These are phyloP conservation scores for Gynandropsis gynandra DNA, from an alignment of 345 rosid species.

Conservation along the genomic window DNA sequence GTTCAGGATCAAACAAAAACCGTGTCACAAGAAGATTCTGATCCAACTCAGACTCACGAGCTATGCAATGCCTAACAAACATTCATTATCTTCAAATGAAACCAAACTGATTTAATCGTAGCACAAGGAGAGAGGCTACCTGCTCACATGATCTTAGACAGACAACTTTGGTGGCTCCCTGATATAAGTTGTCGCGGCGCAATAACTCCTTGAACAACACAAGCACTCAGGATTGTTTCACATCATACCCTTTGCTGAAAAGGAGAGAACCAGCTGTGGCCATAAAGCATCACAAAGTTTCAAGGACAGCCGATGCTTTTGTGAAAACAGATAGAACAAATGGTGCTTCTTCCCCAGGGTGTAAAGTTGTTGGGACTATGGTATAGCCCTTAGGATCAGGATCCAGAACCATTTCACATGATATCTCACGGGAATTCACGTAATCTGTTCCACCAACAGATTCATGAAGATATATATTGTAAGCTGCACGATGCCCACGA, in stretches of 20 bases:
- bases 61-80: no score
- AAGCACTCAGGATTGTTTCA: slow-evolving; percentile 30
- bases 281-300: slow-evolving; percentile 45
- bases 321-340: slow-evolving; percentile 96
- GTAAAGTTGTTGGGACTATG: slow-evolving; percentile 96
- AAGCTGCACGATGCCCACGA: slow-evolving; percentile 93
- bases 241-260: slow-evolving; percentile 23
- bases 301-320: slow-evolving; percentile 76
- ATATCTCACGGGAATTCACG: slow-evolving; percentile 96
- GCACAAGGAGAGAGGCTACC: no score
- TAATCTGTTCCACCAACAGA: slow-evolving; percentile 99
- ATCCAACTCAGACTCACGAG: no score
- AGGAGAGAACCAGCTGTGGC: slow-evolving; percentile 17
- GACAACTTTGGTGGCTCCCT: no score
- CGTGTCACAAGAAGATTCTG: no score
- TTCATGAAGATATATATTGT: slow-evolving; percentile 91
- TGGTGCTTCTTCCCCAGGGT: slow-evolving; percentile 99
- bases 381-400: slow-evolving; percentile 99
- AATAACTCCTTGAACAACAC: slow-evolving; percentile 32
- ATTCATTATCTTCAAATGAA: no score
- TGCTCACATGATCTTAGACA: no score
- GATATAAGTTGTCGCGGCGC: slow-evolving; percentile 13
- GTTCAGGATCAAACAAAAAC: no score
- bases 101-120: no score
- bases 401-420: slow-evolving; percentile 99